phyloP scores from a whole-genome alignment of 352 stramenopile species.

The Phytophthora constricta region DNA sequence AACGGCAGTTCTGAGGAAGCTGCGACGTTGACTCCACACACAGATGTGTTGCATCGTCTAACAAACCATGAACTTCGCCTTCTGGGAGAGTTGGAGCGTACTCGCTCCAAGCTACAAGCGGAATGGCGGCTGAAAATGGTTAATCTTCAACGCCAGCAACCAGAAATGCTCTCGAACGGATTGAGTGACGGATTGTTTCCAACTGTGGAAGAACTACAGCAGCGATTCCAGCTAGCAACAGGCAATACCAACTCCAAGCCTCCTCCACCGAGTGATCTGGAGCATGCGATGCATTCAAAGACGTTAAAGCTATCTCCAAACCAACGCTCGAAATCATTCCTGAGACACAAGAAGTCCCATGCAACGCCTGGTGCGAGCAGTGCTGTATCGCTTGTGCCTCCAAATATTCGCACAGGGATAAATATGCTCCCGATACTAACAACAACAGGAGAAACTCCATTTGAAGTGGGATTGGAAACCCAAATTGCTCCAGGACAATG shows the following conservation, averaged over 20 bases:
- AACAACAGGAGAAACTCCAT: constrained; percentile 69
- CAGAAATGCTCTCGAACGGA: constrained; percentile 27
- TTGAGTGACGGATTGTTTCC: constrained; percentile 21
- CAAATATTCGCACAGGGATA: constrained; percentile 42
- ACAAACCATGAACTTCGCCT: constrained; percentile 82
- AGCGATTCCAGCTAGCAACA: constrained; percentile 43
- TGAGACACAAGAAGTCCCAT: constrained; percentile 53
- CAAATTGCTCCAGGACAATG: constrained; percentile 20
- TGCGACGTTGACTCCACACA: constrained; percentile 50
- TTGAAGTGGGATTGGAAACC: constrained; percentile 64
- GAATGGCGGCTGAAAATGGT: constrained; percentile 75
- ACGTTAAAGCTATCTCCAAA: constrained; percentile 51
- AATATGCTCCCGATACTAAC: constrained; percentile 82
- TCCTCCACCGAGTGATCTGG: constrained; percentile 26
- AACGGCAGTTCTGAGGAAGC: constrained; percentile 6
- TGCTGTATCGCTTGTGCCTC: constrained; percentile 8
- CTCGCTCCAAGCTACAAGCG: constrained; percentile 63
- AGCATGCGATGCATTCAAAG: constrained; percentile 51
- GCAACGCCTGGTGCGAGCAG: constrained; percentile 14
- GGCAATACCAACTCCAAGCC: constrained; percentile 25
- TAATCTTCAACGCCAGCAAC: constrained; percentile 54
- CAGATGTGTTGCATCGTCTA: constrained; percentile 70
- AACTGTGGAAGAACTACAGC: constrained; percentile 48
- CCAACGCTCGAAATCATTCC: constrained; percentile 48
- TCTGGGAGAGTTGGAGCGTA: constrained; percentile 81